phyloP scores from a whole-genome alignment of 1,284 basidiomycete species.

The Cryptococcus sp. region DNA sequence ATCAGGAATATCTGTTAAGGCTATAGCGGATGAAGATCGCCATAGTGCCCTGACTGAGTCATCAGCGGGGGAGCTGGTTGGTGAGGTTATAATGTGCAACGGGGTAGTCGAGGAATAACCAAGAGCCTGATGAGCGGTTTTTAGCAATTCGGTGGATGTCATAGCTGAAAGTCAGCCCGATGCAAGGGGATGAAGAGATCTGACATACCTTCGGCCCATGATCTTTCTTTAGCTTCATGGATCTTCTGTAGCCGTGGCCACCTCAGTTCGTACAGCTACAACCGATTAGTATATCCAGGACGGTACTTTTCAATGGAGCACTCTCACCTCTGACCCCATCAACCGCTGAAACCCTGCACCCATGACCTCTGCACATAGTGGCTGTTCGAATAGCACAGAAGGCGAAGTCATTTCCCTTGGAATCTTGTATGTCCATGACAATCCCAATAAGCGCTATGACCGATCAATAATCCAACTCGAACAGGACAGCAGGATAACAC shows the following conservation, averaged over 20 bases:
- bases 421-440: conserved; percentile 58
- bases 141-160: conserved; percentile 10
- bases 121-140: conserved; percentile 23
- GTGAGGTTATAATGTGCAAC: background rate
- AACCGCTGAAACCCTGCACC: conserved; percentile 76
- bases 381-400: conserved; percentile 57
- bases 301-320: background rate
- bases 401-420: conserved; percentile 55
- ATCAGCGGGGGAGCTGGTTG: conserved; percentile 10
- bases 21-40: conserved; percentile 19
- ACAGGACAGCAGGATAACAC: conserved; percentile 3
- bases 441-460: conserved; percentile 28
- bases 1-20: conserved; percentile 17
- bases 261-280: conserved; percentile 71
- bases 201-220: conserved; percentile 56
- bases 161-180: conserved; percentile 15
- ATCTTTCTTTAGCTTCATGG: conserved; percentile 57
- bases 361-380: conserved; percentile 66
- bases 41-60: conserved; percentile 29
- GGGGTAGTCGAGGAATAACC: conserved; percentile 17
- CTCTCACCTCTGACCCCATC: conserved; percentile 54
- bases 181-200: background rate
- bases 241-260: conserved; percentile 72
- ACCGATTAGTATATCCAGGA: background rate
- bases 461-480: conserved; percentile 1